Conservation (phyloP, 2,329 filamentous ascomycete genomes). For the Onygena corvina region DNA sequence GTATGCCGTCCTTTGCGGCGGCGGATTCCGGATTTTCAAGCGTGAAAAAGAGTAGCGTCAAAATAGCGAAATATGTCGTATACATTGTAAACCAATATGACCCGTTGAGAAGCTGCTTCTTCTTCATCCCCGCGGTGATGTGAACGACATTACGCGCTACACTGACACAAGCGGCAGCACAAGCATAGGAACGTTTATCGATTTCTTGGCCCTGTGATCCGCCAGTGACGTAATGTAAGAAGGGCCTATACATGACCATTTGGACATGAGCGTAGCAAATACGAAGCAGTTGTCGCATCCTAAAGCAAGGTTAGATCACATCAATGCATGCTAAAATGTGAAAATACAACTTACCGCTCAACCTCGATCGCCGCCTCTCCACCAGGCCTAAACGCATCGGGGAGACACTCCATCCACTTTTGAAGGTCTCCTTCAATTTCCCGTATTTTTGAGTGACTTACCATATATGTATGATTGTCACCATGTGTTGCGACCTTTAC, state of each 20-base stretch:
- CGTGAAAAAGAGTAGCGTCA: slow-evolving; percentile 52
- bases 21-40: slow-evolving; percentile 51
- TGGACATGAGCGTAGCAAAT: slow-evolving; percentile 54
- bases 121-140: slow-evolving; percentile 54
- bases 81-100: slow-evolving; percentile 60
- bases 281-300: slow-evolving; percentile 48
- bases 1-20: slow-evolving; percentile 55
- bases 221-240: slow-evolving; percentile 51
- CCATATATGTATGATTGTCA: slow-evolving; percentile 46
- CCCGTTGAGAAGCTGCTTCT: slow-evolving; percentile 47
- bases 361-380: slow-evolving; percentile 63
- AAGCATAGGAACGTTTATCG: slow-evolving; percentile 53
- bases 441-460: slow-evolving; percentile 52
- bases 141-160: slow-evolving; percentile 56
- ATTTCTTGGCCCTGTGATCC: slow-evolving; percentile 39
- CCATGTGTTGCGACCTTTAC: slow-evolving; percentile 41
- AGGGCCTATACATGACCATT: slow-evolving; percentile 53
- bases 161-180: slow-evolving; percentile 53
- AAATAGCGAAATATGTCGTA: slow-evolving; percentile 54
- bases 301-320: slow-evolving; percentile 19
- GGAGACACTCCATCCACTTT: slow-evolving; percentile 54
- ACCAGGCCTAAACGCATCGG: slow-evolving; percentile 65
- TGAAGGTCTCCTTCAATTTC: slow-evolving; percentile 54
- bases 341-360: slow-evolving; percentile 51
- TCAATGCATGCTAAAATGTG: slow-evolving; percentile 9